phyloP scores from a whole-genome alignment of 495 filamentous ascomycete species.

The Astrothelium subdiscretum region DNA sequence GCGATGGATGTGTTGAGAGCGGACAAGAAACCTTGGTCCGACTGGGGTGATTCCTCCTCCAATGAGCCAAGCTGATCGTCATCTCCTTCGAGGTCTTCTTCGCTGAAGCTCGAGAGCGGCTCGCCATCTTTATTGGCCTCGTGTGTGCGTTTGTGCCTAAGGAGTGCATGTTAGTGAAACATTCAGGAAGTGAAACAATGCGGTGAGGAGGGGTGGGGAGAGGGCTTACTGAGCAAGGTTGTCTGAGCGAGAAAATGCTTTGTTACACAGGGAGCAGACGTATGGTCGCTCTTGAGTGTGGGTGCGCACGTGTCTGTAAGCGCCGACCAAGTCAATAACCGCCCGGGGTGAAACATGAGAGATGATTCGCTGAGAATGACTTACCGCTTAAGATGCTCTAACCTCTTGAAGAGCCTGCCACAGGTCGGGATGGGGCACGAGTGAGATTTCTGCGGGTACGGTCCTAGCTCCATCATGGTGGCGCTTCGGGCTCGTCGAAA shows the following conservation, averaged over 20 bases:
- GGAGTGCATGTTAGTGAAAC: conserved; percentile 16
- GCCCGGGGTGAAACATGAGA: conserved; percentile 10
- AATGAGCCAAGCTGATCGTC: conserved; percentile 66
- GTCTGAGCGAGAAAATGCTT: conserved; percentile 95
- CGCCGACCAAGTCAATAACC: conserved; percentile 40
- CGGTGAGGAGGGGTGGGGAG: conserved; percentile 8
- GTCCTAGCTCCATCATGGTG: conserved; percentile 90
- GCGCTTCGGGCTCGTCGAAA: conserved; percentile 86
- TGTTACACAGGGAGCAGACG: conserved; percentile 91
- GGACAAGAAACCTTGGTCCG: conserved; percentile 33
- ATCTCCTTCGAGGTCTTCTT: conserved; percentile 59
- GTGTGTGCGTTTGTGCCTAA: conserved; percentile 88
- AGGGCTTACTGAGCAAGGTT: conserved; percentile 87
- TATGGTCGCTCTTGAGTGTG: conserved; percentile 99
- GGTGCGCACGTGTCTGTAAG: conserved; percentile 84
- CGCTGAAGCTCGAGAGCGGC: conserved; percentile 42
- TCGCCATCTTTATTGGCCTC: conserved; percentile 67
- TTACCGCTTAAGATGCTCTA: conserved; percentile 98
- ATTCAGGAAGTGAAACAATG: conserved; percentile 13
- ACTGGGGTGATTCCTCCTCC: conserved; percentile 61
- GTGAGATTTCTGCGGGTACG: conserved; percentile 94
- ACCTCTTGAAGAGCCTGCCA: conserved; percentile 92
- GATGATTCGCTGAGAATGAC: conserved; percentile 19
- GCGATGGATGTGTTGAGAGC: conserved; percentile 7
- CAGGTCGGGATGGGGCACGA: conserved; percentile 98